phyloP scores from a whole-genome alignment of 1,284 basidiomycete genomes.

The Peniophora sp. region DNA sequence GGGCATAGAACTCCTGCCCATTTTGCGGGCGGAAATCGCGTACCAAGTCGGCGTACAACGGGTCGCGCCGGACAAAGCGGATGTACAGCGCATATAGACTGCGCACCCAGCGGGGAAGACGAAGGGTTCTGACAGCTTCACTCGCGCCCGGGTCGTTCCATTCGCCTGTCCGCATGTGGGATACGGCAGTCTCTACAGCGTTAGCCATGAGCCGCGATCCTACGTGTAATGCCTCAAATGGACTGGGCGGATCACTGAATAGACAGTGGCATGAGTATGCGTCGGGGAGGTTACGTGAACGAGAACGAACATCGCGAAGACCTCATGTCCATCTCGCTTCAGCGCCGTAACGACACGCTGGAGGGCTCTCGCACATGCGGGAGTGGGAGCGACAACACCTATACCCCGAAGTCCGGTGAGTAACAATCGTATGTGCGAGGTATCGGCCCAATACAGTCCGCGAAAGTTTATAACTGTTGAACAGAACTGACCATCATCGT shows the following conservation, averaged over 20 bases:
- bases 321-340: conserved; percentile 39
- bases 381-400: conserved; percentile 46
- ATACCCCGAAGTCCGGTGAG: conserved; percentile 5
- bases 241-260: conserved; percentile 25
- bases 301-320: conserved; percentile 36
- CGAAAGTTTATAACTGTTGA: not conserved
- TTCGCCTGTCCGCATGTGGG: conserved; percentile 28
- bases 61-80: conserved; percentile 29
- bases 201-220: conserved; percentile 33
- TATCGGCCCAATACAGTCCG: no score
- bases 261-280: conserved; percentile 2
- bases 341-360: conserved; percentile 40
- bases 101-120: conserved; percentile 34
- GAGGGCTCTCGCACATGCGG: conserved; percentile 53
- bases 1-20: conserved; percentile 34
- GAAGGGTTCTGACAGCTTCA: conserved; percentile 15
- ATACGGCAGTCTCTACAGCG: conserved; percentile 28
- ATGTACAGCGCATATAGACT: conserved; percentile 27
- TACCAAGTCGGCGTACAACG: conserved; percentile 29
- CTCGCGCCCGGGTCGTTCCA: conserved; percentile 35
- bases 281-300: not conserved
- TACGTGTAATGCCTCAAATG: conserved; percentile 28
- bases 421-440: no score
- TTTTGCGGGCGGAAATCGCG: conserved; percentile 32
- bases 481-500: conserved; percentile 37